Evolutionary conservation across 106 monocot genomes (phyloP).

Genomic region (Platanthera zijinensis): DNA sequence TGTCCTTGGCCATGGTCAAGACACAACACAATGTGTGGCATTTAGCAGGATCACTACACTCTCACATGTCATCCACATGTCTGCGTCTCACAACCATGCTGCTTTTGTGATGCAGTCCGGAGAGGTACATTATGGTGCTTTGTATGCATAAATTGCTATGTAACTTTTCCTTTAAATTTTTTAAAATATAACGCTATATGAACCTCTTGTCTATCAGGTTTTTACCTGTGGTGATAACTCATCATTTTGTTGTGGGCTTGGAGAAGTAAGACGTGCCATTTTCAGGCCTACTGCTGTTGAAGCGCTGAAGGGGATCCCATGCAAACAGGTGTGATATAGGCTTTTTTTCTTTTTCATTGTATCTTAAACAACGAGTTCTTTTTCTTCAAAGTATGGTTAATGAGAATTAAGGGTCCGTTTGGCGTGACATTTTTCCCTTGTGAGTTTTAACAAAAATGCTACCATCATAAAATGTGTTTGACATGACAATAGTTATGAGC

Average conservation of each 20-base stretch:
- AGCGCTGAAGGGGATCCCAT: constrained; percentile 61
- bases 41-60: constrained; percentile 66
- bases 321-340: constrained; percentile 56
- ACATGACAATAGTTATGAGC: no score
- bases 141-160: background rate
- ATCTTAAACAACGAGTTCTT: no score
- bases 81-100: constrained; percentile 92
- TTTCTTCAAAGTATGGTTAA: no score
- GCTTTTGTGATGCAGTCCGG: constrained; percentile 91
- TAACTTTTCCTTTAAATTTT: constrained; percentile 7
- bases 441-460: no score
- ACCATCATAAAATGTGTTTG: no score
- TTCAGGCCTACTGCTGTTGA: constrained; percentile 69
- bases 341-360: background rate
- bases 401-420: no score
- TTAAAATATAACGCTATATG: background rate
- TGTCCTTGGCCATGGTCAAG: constrained; percentile 94
- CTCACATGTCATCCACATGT: constrained; percentile 62
- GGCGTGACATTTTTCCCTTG: no score
- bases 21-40: constrained; percentile 69
- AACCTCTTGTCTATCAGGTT: constrained; percentile 36
- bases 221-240: constrained; percentile 98
- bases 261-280: constrained; percentile 74
- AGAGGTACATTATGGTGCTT: constrained; percentile 57
- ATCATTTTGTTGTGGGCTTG: constrained; percentile 96